Percentiles rank a stretch among this genome's conserved stretches.
phyloP scores from a whole-genome alignment of 2,329 filamentous ascomycete genomes.

The Cordyceps militaris region DNA sequence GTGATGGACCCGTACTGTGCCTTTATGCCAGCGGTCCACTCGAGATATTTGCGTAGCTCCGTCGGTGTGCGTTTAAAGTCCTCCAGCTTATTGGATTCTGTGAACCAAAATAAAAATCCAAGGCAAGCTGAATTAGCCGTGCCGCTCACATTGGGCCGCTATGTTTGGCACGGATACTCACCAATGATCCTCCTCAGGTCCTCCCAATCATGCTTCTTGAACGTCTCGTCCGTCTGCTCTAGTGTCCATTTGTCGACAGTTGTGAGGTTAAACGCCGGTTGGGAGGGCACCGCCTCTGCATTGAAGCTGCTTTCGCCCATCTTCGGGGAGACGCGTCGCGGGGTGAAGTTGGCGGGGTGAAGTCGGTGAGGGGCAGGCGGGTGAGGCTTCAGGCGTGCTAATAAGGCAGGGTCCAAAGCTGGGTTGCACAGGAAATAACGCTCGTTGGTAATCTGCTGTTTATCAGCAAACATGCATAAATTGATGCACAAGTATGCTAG shows the following conservation, averaged over 20 bases:
- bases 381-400: neutral
- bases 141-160: neutral
- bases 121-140: neutral
- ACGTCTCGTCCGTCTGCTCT: conserved; percentile 62
- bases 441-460: too few relatives aligned
- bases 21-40: conserved; percentile 65
- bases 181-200: conserved; percentile 62
- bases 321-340: neutral
- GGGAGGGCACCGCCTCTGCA: conserved; percentile 17
- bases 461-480: too few relatives aligned
- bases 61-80: conserved; percentile 73
- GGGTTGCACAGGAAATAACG: neutral
- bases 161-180: conserved; percentile 30
- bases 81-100: conserved; percentile 56
- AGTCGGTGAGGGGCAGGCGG: conserved; percentile 5
- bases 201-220: conserved; percentile 65
- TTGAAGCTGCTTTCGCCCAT: conserved; percentile 34
- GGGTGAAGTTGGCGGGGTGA: neutral
- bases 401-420: neutral
- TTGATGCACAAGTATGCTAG: too few relatives aligned
- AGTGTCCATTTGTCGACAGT: conserved; percentile 52
- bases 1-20: conserved; percentile 72
- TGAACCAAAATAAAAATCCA: conserved; percentile 7
- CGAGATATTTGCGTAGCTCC: conserved; percentile 70
- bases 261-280: conserved; percentile 52